Percentiles rank a stretch among this genome's conserved stretches.
phyloP scores from a whole-genome alignment of 1,284 basidiomycete genomes.

The Cutaneotrichosporon arboriforme region DNA sequence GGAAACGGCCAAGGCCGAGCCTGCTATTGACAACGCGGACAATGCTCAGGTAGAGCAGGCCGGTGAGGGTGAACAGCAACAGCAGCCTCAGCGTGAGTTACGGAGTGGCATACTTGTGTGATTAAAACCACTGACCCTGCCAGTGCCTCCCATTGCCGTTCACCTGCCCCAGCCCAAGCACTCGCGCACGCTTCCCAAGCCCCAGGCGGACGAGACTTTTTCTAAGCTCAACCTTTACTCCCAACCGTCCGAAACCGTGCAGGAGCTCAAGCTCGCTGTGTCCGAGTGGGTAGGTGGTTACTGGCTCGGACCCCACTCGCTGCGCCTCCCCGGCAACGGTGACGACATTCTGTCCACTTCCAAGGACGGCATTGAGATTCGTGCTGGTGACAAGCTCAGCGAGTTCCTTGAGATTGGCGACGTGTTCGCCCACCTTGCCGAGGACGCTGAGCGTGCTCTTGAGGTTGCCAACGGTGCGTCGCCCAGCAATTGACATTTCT shows the following conservation, averaged over 20 bases:
- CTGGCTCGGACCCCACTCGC: conserved; percentile 49
- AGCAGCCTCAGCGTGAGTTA: background rate
- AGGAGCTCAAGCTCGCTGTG: conserved; percentile 47
- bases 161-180: conserved; percentile 40
- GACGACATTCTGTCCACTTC: conserved; percentile 27
- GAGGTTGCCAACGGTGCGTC: conserved; percentile 44
- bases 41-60: conserved; percentile 9
- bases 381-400: conserved; percentile 45
- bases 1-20: conserved; percentile 12
- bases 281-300: conserved; percentile 49
- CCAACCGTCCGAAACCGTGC: conserved; percentile 44
- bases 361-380: conserved; percentile 41
- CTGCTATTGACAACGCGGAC: conserved; percentile 11
- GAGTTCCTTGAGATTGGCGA: conserved; percentile 49
- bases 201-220: conserved; percentile 23
- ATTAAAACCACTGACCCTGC: background rate
- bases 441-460: conserved; percentile 35
- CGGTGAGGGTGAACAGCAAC: conserved; percentile 8
- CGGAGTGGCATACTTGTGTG: too few relatives aligned
- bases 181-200: conserved; percentile 41
- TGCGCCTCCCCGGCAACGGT: conserved; percentile 32
- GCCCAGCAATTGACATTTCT: background rate
- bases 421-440: conserved; percentile 42
- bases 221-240: conserved; percentile 38
- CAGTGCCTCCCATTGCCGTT: conserved; percentile 38